Base-by-base conservation (phyloP, 345 rosid species). In the Populus deltoides region DNA sequence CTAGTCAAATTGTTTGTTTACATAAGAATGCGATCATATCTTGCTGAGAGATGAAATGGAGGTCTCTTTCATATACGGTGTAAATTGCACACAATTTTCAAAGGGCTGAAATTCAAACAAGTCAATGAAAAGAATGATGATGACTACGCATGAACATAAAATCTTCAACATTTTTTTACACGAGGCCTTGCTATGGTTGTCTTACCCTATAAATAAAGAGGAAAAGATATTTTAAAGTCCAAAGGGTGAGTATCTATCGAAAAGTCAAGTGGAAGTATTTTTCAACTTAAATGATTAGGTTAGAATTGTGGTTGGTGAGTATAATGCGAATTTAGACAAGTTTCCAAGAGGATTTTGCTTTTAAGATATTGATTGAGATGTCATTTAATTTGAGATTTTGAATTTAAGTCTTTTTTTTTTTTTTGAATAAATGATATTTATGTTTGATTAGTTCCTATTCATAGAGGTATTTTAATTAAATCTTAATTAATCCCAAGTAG, bases 1-100 rank as follows among this genome's bases (percentile, higher is more conserved):
- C 85, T 80, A 81, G 78, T 83, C 82, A 78, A 76, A 76, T 85
- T 79, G 45, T 80, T 73, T 76, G 25, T 77, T 38, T 75, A 63
- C 70, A 43, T 77, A 13, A 43, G 29, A 67, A 61, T 74, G 71
- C 76, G 51, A 75, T 77, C 75, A 57, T 51, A 66, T 74, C 57
- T 29, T 69, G 63, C 65, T 71, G 81, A 72, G 75, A 68, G 15
- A 43, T 16, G n/a, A 71, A 53, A 41, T 16, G 13, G 25, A 27
- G 18, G 16, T 68, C 18, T 45, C n/a, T 8, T 18, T 41, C 24
- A 8, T 33, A 61, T 1, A 0, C 24, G 79, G 81, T 79, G 80
- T 75, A 66, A 84, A 73, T 12, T 62, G 73, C 68, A 11, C 13
- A 6, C 79, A 77, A 68, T 55, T 38, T 66, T 66, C 55, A 61